Conservation (phyloP, 495 filamentous ascomycete genomes). For the Alectoria sarmentosa region DNA sequence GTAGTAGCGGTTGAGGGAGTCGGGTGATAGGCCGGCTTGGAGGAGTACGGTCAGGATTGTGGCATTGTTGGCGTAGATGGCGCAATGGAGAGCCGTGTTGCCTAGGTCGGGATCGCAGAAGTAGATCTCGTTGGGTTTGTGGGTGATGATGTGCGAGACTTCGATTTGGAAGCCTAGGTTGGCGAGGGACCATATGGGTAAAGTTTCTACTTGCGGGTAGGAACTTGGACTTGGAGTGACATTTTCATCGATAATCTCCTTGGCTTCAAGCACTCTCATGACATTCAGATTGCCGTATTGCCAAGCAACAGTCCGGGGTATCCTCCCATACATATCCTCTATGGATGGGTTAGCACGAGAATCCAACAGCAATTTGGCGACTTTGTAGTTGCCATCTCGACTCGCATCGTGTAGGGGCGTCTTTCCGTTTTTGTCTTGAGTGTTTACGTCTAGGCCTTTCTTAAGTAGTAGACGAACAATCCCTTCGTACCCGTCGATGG, state of each 20-base stretch:
- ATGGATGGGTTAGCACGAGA: constrained; percentile 3
- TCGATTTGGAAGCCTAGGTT: constrained; percentile 5
- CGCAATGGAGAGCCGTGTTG: constrained; percentile 20
- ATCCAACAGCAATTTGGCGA: constrained; percentile 18
- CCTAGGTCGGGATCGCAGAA: constrained; percentile 18
- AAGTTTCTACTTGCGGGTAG: not conserved
- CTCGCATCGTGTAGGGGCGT: constrained; percentile 23
- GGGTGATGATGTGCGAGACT: constrained; percentile 5
- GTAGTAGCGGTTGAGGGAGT: constrained; percentile 6
- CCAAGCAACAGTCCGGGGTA: constrained; percentile 21
- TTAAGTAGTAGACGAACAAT: constrained; percentile 20
- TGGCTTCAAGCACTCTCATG: constrained; percentile 14
- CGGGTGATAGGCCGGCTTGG: not conserved
- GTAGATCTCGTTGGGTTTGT: constrained; percentile 1
- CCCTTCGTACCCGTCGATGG: constrained; percentile 15
- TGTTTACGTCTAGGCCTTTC: constrained; percentile 7
- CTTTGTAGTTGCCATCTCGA: constrained; percentile 3
- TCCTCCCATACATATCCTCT: constrained; percentile 11
- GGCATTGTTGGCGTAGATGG: constrained; percentile 11
- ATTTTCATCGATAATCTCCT: constrained; percentile 3
- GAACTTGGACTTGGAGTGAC: not conserved
- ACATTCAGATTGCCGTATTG: constrained; percentile 21
- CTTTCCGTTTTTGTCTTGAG: constrained; percentile 11
- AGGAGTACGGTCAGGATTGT: constrained; percentile 9
- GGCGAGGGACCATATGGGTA: constrained; percentile 21